Percentiles rank a stretch among this genome's conserved stretches.
These are phyloP conservation scores for Daldinia decipiens DNA, from an alignment of 495 filamentous ascomycete species.

Conservation along the genomic window DNA sequence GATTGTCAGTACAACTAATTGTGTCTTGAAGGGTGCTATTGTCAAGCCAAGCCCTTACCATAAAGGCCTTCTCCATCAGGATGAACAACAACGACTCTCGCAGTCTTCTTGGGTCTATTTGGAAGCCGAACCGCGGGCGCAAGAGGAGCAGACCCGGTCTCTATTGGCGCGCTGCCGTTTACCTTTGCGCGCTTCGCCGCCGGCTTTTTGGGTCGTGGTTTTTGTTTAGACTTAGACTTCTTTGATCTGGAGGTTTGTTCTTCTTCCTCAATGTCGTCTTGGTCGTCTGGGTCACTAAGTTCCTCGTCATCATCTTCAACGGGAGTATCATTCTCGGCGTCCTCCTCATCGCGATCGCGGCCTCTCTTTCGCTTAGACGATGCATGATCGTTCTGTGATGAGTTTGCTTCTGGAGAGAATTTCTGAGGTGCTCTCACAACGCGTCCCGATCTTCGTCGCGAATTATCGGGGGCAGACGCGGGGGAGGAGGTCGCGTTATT, in stretches of 20 bases:
- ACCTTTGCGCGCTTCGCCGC: constrained; percentile 79
- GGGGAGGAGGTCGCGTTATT: constrained; percentile 66
- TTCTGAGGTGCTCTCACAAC: constrained; percentile 77
- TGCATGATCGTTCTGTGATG: constrained; percentile 41
- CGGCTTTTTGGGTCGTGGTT: constrained; percentile 62
- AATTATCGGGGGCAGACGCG: constrained; percentile 53
- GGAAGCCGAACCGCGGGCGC: constrained; percentile 64
- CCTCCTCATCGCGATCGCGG: constrained; percentile 58
- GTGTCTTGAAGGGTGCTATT: neutral
- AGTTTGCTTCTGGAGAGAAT: constrained; percentile 63
- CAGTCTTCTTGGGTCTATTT: constrained; percentile 69
- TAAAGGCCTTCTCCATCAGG: constrained; percentile 76
- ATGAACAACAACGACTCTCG: constrained; percentile 58
- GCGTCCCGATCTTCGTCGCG: constrained; percentile 82
- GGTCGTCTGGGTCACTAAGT: constrained; percentile 58
- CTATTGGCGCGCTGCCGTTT: constrained; percentile 66
- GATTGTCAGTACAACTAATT: constrained; percentile 40
- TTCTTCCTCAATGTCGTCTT: constrained; percentile 55
- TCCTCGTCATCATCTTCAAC: constrained; percentile 62
- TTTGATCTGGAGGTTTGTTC: constrained; percentile 45
- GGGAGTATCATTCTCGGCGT: constrained; percentile 65
- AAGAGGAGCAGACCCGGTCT: constrained; percentile 41
- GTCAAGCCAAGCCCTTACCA: constrained; percentile 61
- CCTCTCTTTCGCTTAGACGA: constrained; percentile 66
- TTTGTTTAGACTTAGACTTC: constrained; percentile 49